A percentile compares a stretch with the other conserved stretches of the same genome.
These are phyloP conservation scores for Teunomyces funiuensis DNA, from an alignment of 805 yeast genomes.

Conservation along the genomic window DNA sequence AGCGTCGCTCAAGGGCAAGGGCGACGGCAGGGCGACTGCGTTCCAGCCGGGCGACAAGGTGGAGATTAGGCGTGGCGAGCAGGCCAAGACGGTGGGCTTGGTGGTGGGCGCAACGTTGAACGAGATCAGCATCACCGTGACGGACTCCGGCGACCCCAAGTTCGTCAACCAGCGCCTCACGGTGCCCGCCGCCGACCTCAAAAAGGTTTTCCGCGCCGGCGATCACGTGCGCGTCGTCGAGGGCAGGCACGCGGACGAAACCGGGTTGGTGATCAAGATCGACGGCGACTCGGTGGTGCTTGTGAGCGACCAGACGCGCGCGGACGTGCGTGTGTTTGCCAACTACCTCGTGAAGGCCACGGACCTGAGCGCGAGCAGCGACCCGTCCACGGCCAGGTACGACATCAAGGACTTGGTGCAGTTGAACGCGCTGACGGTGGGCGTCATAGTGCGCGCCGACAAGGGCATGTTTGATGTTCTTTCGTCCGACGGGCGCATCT, in stretches of 20 bases:
- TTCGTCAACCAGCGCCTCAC: constrained; percentile 64
- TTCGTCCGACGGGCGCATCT: constrained; percentile 75
- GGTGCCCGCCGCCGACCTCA: constrained; percentile 75
- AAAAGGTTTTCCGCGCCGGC: constrained; percentile 86
- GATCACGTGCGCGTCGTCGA: constrained; percentile 91
- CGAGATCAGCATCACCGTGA: constrained; percentile 51
- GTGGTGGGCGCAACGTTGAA: constrained; percentile 64
- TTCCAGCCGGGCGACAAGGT: constrained; percentile 95
- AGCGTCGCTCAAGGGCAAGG: constrained; percentile 66
- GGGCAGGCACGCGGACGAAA: constrained; percentile 90
- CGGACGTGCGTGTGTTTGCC: constrained; percentile 90
- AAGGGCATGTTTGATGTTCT: constrained; percentile 80
- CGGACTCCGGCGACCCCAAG: constrained; percentile 56
- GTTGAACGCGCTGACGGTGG: constrained; percentile 80
- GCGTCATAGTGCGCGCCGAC: constrained; percentile 87
- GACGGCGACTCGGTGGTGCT: constrained; percentile 85
- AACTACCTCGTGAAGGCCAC: constrained; percentile 87
- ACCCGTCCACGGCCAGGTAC: constrained; percentile 73
- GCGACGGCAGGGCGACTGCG: constrained; percentile 30
- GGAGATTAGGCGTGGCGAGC: constrained; percentile 91
- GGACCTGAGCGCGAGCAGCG: constrained; percentile 61
- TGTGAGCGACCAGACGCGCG: constrained; percentile 82
- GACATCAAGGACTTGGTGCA: constrained; percentile 89
- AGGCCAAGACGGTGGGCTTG: constrained; percentile 81
- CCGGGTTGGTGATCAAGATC: constrained; percentile 87